Conservation (phyloP, 768 basidiomycete genomes). For the Lactifluus volemus region DNA sequence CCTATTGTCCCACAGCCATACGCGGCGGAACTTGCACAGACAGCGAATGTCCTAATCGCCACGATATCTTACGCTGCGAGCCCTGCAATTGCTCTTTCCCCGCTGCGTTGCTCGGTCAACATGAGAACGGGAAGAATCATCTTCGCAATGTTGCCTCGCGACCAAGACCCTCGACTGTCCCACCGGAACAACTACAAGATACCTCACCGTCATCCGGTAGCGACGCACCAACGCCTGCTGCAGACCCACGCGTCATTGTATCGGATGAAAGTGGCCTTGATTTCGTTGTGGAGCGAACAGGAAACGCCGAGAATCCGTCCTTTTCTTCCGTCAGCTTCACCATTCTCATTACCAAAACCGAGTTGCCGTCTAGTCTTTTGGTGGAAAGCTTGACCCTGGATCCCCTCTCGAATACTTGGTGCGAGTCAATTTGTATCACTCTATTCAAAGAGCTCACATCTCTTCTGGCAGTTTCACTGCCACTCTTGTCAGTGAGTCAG, state of each 20-base stretch:
- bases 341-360: not conserved
- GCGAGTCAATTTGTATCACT: not conserved
- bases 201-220: not conserved
- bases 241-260: slow-evolving; percentile 1
- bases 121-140: not conserved
- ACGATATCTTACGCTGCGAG: slow-evolving; percentile 22
- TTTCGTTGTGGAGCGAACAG: not conserved
- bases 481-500: not conserved
- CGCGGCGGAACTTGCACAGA: slow-evolving; percentile 17
- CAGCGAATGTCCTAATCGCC: slow-evolving; percentile 14
- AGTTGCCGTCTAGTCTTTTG: not conserved
- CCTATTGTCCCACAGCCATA: slow-evolving; percentile 1
- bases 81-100: slow-evolving; percentile 16
- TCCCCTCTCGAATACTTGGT: not conserved
- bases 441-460: not conserved
- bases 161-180: not conserved
- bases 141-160: not conserved
- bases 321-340: not conserved
- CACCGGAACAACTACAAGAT: not conserved
- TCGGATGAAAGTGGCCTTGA: slow-evolving; percentile 3
- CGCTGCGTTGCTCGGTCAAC: not conserved
- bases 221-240: too few species aligned
- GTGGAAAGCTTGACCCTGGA: not conserved
- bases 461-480: slow-evolving; percentile 1
- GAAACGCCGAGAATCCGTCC: not conserved